Conservation (phyloP, 2,329 filamentous ascomycete species). For the Tolypocladium album region DNA sequence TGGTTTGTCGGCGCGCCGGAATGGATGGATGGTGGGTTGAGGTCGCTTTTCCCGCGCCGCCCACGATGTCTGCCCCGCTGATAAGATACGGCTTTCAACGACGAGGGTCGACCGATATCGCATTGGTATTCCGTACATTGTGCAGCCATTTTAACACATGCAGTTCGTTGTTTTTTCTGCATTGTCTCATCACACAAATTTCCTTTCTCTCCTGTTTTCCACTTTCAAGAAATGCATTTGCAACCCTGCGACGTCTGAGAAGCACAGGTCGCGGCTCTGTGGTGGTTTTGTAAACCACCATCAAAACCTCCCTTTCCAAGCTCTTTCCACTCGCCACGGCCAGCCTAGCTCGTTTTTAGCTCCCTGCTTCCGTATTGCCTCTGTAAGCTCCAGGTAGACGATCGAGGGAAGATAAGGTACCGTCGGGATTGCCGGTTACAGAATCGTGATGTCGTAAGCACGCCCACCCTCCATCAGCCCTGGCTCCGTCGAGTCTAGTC, state of each 20-base stretch:
- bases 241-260: too few species aligned
- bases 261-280: too few species aligned
- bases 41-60: neutral
- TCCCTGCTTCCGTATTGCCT: neutral
- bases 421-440: constrained; percentile 41
- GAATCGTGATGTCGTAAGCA: constrained; percentile 19
- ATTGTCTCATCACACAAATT: too few species aligned
- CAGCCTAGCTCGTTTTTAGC: neutral
- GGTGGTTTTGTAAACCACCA: neutral
- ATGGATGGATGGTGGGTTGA: neutral
- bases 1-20: neutral
- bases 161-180: neutral
- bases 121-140: neutral
- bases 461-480: constrained; percentile 12
- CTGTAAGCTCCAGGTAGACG: constrained; percentile 34
- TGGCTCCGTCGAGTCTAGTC: too few species aligned
- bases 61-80: neutral
- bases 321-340: neutral
- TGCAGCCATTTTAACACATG: neutral
- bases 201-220: too few species aligned
- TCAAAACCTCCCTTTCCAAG: neutral
- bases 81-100: neutral
- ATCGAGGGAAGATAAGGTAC: constrained; percentile 32
- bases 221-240: too few species aligned
- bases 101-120: neutral